These are phyloP conservation scores for Cyclocybe aegerita DNA, from an alignment of 768 basidiomycete genomes.

Conservation along the genomic window DNA sequence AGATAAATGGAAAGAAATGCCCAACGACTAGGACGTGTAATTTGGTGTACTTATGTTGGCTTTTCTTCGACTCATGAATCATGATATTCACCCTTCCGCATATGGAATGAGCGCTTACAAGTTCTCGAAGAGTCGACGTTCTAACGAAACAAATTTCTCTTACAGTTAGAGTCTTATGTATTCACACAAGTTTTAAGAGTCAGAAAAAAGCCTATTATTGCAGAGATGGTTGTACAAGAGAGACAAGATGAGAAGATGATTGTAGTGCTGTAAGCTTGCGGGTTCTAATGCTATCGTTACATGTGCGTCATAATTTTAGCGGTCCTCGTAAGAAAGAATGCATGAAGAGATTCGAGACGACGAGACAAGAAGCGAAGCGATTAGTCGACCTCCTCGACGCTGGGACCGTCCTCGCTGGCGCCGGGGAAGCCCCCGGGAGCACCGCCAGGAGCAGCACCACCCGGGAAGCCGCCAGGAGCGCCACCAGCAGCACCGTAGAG, in stretches of 20 bases:
- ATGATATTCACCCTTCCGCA: too few relatives aligned
- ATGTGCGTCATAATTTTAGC: slow-evolving; percentile 24
- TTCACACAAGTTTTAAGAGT: slow-evolving; percentile 6
- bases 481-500: slow-evolving; percentile 75
- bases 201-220: not conserved
- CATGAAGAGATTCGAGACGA: slow-evolving; percentile 8
- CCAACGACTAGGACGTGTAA: too few relatives aligned
- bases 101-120: too few relatives aligned
- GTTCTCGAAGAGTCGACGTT: too few relatives aligned
- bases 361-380: slow-evolving; percentile 14
- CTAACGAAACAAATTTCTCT: too few relatives aligned
- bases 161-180: not conserved
- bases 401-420: slow-evolving; percentile 78
- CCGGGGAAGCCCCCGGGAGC: slow-evolving; percentile 67
- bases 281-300: slow-evolving; percentile 16
- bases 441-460: slow-evolving; percentile 53
- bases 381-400: slow-evolving; percentile 88
- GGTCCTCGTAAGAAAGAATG: slow-evolving; percentile 17
- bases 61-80: too few relatives aligned
- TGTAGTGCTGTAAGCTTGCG: slow-evolving; percentile 10
- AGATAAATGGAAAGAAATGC: not conserved
- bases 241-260: slow-evolving; percentile 14
- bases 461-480: slow-evolving; percentile 50
- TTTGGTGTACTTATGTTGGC: too few relatives aligned
- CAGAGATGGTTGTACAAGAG: not conserved